Evolutionary conservation across 2,329 filamentous ascomycete species (phyloP).

Genomic region (Aureobasidium sp.): DNA sequence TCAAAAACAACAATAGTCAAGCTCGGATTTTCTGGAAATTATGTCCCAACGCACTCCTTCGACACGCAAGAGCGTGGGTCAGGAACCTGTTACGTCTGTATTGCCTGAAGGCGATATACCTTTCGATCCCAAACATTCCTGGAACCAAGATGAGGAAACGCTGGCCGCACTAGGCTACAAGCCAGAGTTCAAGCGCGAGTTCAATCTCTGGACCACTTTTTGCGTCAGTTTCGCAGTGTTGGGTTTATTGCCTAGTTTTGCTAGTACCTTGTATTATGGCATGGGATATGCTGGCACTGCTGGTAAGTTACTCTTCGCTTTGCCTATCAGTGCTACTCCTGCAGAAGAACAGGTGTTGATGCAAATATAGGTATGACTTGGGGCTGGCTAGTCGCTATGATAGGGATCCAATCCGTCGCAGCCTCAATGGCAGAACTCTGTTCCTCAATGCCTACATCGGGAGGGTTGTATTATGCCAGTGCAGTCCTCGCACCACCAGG

Average conservation of each 20-base stretch:
- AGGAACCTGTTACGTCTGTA: slow-evolving; percentile 49
- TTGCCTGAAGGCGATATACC: slow-evolving; percentile 44
- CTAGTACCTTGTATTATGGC: slow-evolving; percentile 64
- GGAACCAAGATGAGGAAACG: slow-evolving; percentile 52
- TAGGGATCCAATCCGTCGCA: slow-evolving; percentile 65
- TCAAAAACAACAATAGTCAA: no score
- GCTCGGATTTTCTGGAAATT: background rate
- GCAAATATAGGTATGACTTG: slow-evolving; percentile 29
- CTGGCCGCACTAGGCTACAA: slow-evolving; percentile 57
- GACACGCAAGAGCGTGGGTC: slow-evolving; percentile 28
- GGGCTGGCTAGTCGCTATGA: slow-evolving; percentile 68
- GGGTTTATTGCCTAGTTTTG: slow-evolving; percentile 64
- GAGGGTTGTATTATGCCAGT: slow-evolving; percentile 66
- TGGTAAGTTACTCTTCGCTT: slow-evolving; percentile 48
- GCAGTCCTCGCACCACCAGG: slow-evolving; percentile 62
- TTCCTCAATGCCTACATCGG: slow-evolving; percentile 61
- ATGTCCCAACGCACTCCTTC: background rate
- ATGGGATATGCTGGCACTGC: slow-evolving; percentile 45
- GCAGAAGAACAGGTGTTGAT: background rate
- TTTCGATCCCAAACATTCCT: slow-evolving; percentile 38
- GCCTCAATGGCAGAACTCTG: slow-evolving; percentile 62
- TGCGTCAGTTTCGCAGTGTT: slow-evolving; percentile 68
- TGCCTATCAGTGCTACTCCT: background rate
- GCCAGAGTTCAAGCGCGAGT: slow-evolving; percentile 62
- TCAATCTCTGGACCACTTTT: slow-evolving; percentile 67